Evolutionary conservation across 768 basidiomycete genomes (phyloP).

Genomic region (Rubroboletus pulcherrimus): DNA sequence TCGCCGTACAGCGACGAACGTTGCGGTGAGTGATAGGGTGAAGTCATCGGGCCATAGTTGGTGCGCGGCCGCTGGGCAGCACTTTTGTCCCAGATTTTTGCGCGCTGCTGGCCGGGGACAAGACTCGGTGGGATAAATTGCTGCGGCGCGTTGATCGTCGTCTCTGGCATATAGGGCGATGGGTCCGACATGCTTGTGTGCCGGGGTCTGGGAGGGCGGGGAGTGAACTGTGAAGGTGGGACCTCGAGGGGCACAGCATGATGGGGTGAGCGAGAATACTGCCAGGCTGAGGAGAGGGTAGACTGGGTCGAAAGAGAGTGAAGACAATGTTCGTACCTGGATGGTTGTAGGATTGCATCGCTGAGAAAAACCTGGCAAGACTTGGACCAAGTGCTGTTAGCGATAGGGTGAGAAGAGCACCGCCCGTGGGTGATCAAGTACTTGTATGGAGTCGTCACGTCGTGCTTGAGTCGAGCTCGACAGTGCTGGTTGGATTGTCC

Average conservation of each 20-base stretch:
- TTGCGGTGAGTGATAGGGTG: slow-evolving; percentile 9
- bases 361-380: background rate
- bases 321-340: slow-evolving; percentile 17
- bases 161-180: background rate
- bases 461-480: background rate
- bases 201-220: slow-evolving; percentile 18
- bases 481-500: background rate
- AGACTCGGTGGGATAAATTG: slow-evolving; percentile 24
- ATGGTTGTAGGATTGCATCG: slow-evolving; percentile 33
- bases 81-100: slow-evolving; percentile 20
- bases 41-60: slow-evolving; percentile 1
- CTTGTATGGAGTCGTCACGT: background rate
- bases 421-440: background rate
- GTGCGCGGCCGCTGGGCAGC: slow-evolving; percentile 12
- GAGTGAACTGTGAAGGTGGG: slow-evolving; percentile 4
- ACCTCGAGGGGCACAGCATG: slow-evolving; percentile 21
- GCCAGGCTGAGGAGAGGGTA: slow-evolving; percentile 17
- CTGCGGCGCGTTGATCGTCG: slow-evolving; percentile 1
- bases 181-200: slow-evolving; percentile 18
- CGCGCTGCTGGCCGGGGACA: slow-evolving; percentile 21
- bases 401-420: background rate
- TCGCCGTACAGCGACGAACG: slow-evolving; percentile 28
- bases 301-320: background rate
- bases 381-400: background rate
- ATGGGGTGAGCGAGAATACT: slow-evolving; percentile 17